Evolutionary conservation across 169 alveolate species (phyloP).

Genomic region (Plasmodium knowlesi): DNA sequence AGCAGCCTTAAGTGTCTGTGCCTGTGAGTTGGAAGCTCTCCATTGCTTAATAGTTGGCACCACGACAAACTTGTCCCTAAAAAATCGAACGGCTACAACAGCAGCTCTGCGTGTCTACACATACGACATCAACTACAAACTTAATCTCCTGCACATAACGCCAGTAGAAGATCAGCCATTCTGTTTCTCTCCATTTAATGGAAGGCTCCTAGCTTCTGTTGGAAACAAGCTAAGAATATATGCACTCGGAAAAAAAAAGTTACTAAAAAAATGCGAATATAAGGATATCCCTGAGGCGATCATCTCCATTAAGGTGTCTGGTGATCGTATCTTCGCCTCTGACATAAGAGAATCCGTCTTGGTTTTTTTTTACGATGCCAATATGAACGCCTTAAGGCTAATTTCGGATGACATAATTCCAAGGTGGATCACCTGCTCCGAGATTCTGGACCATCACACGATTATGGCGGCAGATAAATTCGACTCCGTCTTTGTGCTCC

Average conservation of each 20-base stretch:
- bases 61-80: constrained; percentile 79
- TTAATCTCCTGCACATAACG: constrained; percentile 90
- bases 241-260: constrained; percentile 97
- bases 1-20: constrained; percentile 93
- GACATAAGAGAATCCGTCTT: constrained; percentile 95
- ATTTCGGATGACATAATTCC: constrained; percentile 94
- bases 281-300: constrained; percentile 91
- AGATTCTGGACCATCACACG: constrained; percentile 96
- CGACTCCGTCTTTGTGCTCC: constrained; percentile 75
- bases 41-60: constrained; percentile 95
- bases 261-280: constrained; percentile 96
- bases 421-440: constrained; percentile 96
- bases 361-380: constrained; percentile 89
- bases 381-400: constrained; percentile 79
- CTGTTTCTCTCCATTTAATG: constrained; percentile 94
- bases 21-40: constrained; percentile 89
- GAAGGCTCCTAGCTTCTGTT: constrained; percentile 94
- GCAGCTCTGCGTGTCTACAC: constrained; percentile 80
- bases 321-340: constrained; percentile 94
- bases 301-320: constrained; percentile 83
- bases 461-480: constrained; percentile 87
- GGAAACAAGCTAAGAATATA: constrained; percentile 95
- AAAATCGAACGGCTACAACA: constrained; percentile 50
- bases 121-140: constrained; percentile 79
- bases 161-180: constrained; percentile 93